phyloP scores from a whole-genome alignment of 2,329 filamentous ascomycete genomes.

The Phialophora expanda region DNA sequence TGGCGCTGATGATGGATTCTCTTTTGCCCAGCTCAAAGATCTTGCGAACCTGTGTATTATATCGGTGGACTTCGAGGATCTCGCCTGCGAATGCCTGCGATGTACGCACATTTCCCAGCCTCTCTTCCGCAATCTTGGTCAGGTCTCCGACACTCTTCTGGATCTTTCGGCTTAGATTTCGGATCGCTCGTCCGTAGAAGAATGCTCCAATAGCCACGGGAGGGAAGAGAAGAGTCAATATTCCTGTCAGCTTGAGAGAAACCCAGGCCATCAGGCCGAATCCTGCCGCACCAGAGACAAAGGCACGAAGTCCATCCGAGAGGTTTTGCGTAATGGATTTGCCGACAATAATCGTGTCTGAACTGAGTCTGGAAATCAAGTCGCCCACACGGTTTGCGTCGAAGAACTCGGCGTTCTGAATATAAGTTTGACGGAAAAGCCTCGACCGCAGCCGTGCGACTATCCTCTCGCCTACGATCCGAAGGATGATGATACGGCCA shows the following conservation, averaged over 20 bases:
- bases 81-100: slow-evolving; percentile 96
- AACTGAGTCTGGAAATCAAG: slow-evolving; percentile 90
- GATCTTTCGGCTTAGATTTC: slow-evolving; percentile 87
- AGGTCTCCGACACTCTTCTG: slow-evolving; percentile 91
- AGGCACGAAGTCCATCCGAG: slow-evolving; percentile 88
- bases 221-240: slow-evolving; percentile 85
- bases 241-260: slow-evolving; percentile 84
- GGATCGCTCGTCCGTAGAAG: slow-evolving; percentile 85
- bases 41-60: slow-evolving; percentile 88
- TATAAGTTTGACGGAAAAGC: slow-evolving; percentile 87
- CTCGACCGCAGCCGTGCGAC: slow-evolving; percentile 87
- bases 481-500: slow-evolving; percentile 86
- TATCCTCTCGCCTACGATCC: slow-evolving; percentile 93
- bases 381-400: slow-evolving; percentile 97
- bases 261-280: slow-evolving; percentile 96
- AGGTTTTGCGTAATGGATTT: slow-evolving; percentile 98
- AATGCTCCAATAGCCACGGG: slow-evolving; percentile 89
- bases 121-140: slow-evolving; percentile 96
- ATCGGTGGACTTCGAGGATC: slow-evolving; percentile 84
- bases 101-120: slow-evolving; percentile 94
- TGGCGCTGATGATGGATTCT: slow-evolving; percentile 86
- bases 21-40: slow-evolving; percentile 87
- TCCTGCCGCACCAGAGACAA: slow-evolving; percentile 88
- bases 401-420: slow-evolving; percentile 94
- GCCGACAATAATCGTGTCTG: slow-evolving; percentile 95